Percentiles rank a stretch among this genome's conserved stretches.
phyloP scores from a whole-genome alignment of 2,329 filamentous ascomycete species.

The Verticillium zaregamsianum region DNA sequence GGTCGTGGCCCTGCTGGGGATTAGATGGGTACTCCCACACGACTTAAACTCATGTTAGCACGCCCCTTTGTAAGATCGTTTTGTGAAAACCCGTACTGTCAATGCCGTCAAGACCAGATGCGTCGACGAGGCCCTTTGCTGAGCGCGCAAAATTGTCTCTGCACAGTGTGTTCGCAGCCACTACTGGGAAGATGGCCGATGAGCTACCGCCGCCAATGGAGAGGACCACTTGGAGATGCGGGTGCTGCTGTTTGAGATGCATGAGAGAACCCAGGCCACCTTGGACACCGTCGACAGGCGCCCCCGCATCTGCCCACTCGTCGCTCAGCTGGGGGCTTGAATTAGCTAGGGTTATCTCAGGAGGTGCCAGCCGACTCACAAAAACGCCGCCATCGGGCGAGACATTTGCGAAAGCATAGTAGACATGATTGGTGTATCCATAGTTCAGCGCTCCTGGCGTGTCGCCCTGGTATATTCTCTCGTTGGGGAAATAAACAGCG shows the following conservation, averaged over 20 bases:
- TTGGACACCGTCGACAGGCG: conserved; percentile 65
- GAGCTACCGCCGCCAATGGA: conserved; percentile 70
- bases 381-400: conserved; percentile 69
- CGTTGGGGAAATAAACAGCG: conserved; percentile 82
- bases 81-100: conserved; percentile 54
- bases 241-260: conserved; percentile 66
- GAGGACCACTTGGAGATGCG: conserved; percentile 68
- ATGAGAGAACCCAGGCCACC: conserved; percentile 72
- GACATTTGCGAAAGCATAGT: conserved; percentile 78
- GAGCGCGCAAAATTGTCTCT: conserved; percentile 69
- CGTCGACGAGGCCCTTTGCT: conserved; percentile 62
- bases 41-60: conserved; percentile 47
- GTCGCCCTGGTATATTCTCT: conserved; percentile 66
- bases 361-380: conserved; percentile 46
- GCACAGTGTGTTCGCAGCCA: conserved; percentile 56
- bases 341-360: conserved; percentile 6
- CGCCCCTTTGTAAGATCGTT: conserved; percentile 4
- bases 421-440: conserved; percentile 73
- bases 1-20: conserved; percentile 63
- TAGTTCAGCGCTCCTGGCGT: conserved; percentile 72
- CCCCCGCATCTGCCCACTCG: conserved; percentile 71
- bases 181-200: conserved; percentile 61
- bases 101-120: conserved; percentile 58
- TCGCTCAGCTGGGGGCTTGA: conserved; percentile 60
- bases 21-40: conserved; percentile 76